These are phyloP conservation scores for Casuarina glauca DNA, from an alignment of 306 rosid genomes.

Conservation along the genomic window DNA sequence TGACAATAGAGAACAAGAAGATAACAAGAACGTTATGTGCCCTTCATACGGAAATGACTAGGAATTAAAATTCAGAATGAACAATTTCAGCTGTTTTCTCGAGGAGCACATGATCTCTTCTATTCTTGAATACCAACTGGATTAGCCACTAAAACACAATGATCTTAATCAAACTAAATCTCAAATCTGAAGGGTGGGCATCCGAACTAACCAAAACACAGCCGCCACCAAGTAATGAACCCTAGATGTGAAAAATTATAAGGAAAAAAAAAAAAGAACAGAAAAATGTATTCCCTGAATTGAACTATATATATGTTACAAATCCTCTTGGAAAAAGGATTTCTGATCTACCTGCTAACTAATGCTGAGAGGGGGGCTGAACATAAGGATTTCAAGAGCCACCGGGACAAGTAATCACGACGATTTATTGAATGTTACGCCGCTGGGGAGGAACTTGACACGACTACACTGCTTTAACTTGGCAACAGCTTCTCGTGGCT, in stretches of 20 bases:
- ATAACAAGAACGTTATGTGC: slow-evolving; percentile 1
- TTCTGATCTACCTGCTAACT: slow-evolving; percentile 78
- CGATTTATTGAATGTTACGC: slow-evolving; percentile 61
- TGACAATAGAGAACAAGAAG: neutral
- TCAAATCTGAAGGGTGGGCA: slow-evolving; percentile 78
- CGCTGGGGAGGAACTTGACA: slow-evolving; percentile 63
- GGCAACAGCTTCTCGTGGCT: slow-evolving; percentile 74
- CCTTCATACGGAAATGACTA: slow-evolving; percentile 18
- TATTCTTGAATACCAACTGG: slow-evolving; percentile 54
- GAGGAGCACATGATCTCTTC: slow-evolving; percentile 50
- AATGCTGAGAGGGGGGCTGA: slow-evolving; percentile 49
- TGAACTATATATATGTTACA: slow-evolving; percentile 93
- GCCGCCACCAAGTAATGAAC: slow-evolving; percentile 75
- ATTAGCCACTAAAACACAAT: slow-evolving; percentile 65
- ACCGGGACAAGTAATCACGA: slow-evolving; percentile 65
- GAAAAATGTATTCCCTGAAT: slow-evolving; percentile 78
- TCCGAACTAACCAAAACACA: slow-evolving; percentile 84
- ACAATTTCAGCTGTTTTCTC: slow-evolving; percentile 50
- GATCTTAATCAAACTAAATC: slow-evolving; percentile 77
- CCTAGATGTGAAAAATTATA: slow-evolving; percentile 59
- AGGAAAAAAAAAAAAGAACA: slow-evolving; percentile 31
- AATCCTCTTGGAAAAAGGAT: slow-evolving; percentile 65
- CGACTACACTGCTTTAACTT: slow-evolving; percentile 77
- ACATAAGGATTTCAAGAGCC: slow-evolving; percentile 43
- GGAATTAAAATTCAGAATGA: slow-evolving; percentile 47